Percentiles rank a stretch among this genome's conserved stretches.
Conservation (phyloP, 345 rosid genomes). For the Populus ilicifolia region DNA sequence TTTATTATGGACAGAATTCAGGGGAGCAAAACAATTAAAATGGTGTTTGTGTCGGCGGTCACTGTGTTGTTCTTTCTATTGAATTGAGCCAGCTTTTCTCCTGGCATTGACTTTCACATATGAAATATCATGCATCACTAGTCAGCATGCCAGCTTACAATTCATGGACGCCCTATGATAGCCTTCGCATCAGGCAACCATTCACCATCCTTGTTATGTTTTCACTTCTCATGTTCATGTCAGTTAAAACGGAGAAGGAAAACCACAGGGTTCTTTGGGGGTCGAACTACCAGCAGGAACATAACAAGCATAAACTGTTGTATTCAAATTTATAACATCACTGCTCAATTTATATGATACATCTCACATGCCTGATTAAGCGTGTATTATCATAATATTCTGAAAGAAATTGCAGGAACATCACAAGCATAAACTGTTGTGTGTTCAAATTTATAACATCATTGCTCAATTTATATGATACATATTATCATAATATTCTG, state of each 20-base stretch:
- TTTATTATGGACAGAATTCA: constrained; percentile 26
- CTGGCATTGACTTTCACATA: background rate
- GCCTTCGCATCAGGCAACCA: background rate
- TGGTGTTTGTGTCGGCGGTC: constrained; percentile 30
- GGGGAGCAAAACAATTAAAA: constrained; percentile 21
- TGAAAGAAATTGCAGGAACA: background rate
- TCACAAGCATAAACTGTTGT: too few species aligned
- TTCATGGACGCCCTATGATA: background rate
- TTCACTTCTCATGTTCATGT: background rate
- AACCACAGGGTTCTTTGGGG: background rate
- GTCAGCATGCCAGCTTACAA: background rate
- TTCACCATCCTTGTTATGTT: background rate
- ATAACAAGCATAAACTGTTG: background rate
- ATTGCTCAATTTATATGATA: too few species aligned
- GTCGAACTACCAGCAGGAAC: background rate
- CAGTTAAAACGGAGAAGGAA: too few species aligned
- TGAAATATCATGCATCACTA: background rate
- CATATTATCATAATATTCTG: background rate
- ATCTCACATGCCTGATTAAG: background rate
- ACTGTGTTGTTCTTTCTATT: background rate
- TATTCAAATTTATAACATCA: background rate
- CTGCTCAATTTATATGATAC: background rate
- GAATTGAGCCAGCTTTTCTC: background rate
- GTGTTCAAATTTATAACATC: too few species aligned
- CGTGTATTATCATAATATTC: background rate